Conservation (phyloP, 2,329 filamentous ascomycete species). For the Xylariaceae sp. region DNA sequence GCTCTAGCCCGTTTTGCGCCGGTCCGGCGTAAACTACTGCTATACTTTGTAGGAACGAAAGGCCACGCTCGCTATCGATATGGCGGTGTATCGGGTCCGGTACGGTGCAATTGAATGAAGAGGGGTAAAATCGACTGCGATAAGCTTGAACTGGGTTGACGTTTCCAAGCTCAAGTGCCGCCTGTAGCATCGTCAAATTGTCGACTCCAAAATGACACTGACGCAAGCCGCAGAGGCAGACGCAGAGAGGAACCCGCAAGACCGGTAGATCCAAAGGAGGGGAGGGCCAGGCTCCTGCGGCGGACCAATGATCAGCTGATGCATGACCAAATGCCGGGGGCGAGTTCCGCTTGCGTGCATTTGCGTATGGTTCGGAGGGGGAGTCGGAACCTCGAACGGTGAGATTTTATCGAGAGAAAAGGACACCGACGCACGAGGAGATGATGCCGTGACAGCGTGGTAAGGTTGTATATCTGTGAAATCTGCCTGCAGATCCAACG, state of each 20-base stretch:
- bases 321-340: conserved; percentile 12
- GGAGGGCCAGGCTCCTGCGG: no score
- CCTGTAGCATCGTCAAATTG: no score
- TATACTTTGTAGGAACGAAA: conserved; percentile 17
- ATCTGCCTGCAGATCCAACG: conserved; percentile 16
- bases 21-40: conserved; percentile 14
- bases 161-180: no score
- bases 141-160: no score
- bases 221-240: not conserved
- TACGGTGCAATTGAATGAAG: not conserved
- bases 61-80: conserved; percentile 9
- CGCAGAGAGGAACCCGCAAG: not conserved
- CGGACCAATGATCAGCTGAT: conserved; percentile 9
- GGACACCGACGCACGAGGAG: not conserved
- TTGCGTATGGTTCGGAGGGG: not conserved
- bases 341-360: conserved; percentile 12
- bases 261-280: no score
- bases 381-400: not conserved
- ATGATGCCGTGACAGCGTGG: not conserved
- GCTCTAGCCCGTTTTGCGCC: conserved; percentile 11
- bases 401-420: not conserved
- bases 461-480: no score
- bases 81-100: conserved; percentile 18
- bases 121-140: no score
- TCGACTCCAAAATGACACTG: not conserved